Conservation (phyloP, 2,329 filamentous ascomycete species). For the Fusarium annulatum region DNA sequence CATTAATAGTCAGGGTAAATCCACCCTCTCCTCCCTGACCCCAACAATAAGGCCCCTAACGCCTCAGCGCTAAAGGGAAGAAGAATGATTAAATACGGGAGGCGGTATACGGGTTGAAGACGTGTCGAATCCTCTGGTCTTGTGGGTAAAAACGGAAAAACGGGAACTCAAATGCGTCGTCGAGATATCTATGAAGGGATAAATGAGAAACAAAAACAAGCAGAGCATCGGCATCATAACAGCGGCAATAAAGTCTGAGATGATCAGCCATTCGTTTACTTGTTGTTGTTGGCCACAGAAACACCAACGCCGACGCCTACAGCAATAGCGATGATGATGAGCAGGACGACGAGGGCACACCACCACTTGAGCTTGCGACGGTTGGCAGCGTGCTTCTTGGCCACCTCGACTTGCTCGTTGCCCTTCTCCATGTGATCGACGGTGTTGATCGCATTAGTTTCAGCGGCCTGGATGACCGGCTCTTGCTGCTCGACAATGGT, state of each 20-base stretch:
- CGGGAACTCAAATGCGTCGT: constrained; percentile 20
- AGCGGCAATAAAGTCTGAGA: constrained; percentile 1
- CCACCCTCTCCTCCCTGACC: constrained; percentile 13
- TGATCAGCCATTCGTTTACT: constrained; percentile 2
- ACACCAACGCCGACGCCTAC: constrained; percentile 67
- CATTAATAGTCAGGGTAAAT: constrained; percentile 19
- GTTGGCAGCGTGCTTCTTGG: constrained; percentile 73
- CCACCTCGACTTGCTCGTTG: constrained; percentile 75
- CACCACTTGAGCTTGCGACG: constrained; percentile 85
- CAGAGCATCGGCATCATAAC: constrained; percentile 26
- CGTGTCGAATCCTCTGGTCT: constrained; percentile 30
- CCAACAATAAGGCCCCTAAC: constrained; percentile 26
- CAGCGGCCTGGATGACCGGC: constrained; percentile 68
- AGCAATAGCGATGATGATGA: constrained; percentile 67
- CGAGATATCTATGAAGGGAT: constrained; percentile 40
- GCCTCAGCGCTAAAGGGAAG: constrained; percentile 28
- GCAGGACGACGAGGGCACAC: constrained; percentile 71
- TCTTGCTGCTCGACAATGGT: constrained; percentile 80
- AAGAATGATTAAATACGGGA: constrained; percentile 42
- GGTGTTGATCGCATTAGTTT: constrained; percentile 74
- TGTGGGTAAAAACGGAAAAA: constrained; percentile 1
- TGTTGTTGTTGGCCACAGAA: constrained; percentile 49
- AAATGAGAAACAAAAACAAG: constrained; percentile 26
- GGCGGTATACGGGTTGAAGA: constrained; percentile 26
- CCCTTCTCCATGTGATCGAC: constrained; percentile 74